A percentile compares a stretch with the other conserved stretches of the same genome.
These are phyloP conservation scores for Erodium maritimum DNA, from an alignment of 345 rosid species.

Conservation along the genomic window DNA sequence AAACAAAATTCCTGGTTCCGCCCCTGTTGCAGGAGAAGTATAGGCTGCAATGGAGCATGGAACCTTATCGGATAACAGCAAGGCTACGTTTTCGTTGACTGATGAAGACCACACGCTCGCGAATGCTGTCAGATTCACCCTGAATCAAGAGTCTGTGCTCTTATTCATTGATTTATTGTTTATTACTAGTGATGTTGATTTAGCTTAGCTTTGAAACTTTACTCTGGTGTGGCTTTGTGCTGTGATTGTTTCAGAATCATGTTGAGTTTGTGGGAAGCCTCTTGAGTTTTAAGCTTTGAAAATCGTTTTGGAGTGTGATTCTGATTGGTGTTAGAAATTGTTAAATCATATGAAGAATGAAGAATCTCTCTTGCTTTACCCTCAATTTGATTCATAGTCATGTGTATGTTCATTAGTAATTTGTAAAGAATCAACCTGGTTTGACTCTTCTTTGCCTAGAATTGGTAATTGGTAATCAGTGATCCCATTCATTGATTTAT, in stretches of 20 bases:
- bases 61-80: constrained; percentile 36
- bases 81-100: constrained; percentile 52
- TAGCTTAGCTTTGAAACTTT: not conserved
- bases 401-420: not conserved
- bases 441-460: too few species aligned
- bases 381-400: not conserved
- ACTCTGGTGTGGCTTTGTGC: not conserved
- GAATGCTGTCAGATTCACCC: constrained; percentile 62
- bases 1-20: too few species aligned
- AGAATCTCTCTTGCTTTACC: not conserved
- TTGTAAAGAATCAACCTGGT: too few species aligned
- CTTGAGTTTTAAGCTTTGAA: not conserved
- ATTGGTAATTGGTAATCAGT: too few species aligned
- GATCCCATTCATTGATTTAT: too few species aligned
- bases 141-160: constrained; percentile 79
- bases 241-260: not conserved
- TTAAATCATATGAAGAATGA: not conserved
- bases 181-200: not conserved
- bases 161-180: too few species aligned
- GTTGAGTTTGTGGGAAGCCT: not conserved
- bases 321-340: not conserved
- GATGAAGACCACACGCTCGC: constrained; percentile 89
- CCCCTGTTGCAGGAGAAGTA: not conserved
- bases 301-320: not conserved
- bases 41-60: constrained; percentile 56